Base-by-base conservation (phyloP, 805 yeast species). In the Wickerhamiella nectarea region DNA sequence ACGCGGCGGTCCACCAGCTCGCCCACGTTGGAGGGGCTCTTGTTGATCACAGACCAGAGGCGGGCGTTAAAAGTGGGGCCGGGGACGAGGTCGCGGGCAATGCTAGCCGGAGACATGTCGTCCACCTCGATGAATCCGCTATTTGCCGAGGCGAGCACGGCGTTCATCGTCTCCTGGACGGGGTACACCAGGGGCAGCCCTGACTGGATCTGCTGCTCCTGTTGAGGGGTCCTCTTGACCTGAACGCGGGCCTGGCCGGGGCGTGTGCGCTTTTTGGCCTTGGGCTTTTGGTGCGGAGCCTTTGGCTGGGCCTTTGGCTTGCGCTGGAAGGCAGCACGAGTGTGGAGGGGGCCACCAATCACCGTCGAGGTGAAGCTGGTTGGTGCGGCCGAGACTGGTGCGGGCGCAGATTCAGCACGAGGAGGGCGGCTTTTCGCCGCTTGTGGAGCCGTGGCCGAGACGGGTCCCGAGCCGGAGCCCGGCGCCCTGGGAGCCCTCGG, bases 41-140 rank as follows among this genome's bases (percentile, higher is more conserved):
- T 17, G 41, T 49, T 44, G 24, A 53, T 42, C 36, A 50, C 43
- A 18, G 54, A 46, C 43, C 50, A 50, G 22, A 51, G 46, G 10
- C 57, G 56, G 19, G 53, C 34, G 36, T 53, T 50, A 36, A 26
- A 51, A 6, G 52, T 40, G 25, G 50, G 39, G 6, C 46, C 45
- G 28, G 45, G 46, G 12, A 26, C 42, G 14, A 46, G 33, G 20
- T 21, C 9, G 14, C 21, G 7, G 21, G 42, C 34, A 20, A 46
- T 38, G 14, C 38, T n/a, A 10, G 36, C 35, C 3, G 45, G 44
- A 11, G 35, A 22, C 34, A 46, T 34, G 12, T 24, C 18, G 34
- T 19, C 28, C 19, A 46, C 34, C 18, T 26, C 19, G 22, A 39
- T 35, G n/a, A 35, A 36, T 15, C 44, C 46, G 14, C 38, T 34